Evolutionary conservation across 2,329 filamentous ascomycete species (phyloP).

Genomic region (Alternaria gaisen): DNA sequence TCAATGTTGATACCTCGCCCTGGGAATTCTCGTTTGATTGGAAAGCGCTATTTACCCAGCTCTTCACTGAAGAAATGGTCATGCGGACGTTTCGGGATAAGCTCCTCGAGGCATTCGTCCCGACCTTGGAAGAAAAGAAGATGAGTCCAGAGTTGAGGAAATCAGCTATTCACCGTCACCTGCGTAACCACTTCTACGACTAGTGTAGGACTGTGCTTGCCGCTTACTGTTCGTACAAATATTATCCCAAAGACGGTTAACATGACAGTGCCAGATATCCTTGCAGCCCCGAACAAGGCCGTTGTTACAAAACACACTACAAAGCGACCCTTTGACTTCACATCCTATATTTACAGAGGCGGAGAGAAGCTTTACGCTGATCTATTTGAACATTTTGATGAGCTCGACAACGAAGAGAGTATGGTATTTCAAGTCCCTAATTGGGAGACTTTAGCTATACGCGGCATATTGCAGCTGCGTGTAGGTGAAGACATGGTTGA

Average conservation of each 20-base stretch:
- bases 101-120: background rate
- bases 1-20: background rate
- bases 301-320: too few species aligned
- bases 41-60: slow-evolving; percentile 5
- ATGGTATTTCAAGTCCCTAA: too few species aligned
- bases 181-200: background rate
- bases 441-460: background rate
- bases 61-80: slow-evolving; percentile 14
- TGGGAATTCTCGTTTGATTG: slow-evolving; percentile 12
- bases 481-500: background rate
- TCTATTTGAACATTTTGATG: too few species aligned
- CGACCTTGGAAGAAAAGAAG: background rate
- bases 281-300: background rate
- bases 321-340: background rate
- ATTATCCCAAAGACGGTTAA: too few species aligned
- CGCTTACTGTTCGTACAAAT: background rate
- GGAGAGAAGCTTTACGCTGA: background rate
- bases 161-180: background rate
- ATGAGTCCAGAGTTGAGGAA: background rate
- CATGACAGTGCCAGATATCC: too few species aligned
- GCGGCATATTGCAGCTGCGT: background rate
- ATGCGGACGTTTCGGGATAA: background rate
- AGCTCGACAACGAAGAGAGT: too few species aligned
- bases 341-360: background rate
- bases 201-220: background rate